A percentile compares a stretch with the other conserved stretches of the same genome.
Evolutionary conservation across 2,329 filamentous ascomycete species (phyloP).

Genomic region (Colletotrichum sp.): DNA sequence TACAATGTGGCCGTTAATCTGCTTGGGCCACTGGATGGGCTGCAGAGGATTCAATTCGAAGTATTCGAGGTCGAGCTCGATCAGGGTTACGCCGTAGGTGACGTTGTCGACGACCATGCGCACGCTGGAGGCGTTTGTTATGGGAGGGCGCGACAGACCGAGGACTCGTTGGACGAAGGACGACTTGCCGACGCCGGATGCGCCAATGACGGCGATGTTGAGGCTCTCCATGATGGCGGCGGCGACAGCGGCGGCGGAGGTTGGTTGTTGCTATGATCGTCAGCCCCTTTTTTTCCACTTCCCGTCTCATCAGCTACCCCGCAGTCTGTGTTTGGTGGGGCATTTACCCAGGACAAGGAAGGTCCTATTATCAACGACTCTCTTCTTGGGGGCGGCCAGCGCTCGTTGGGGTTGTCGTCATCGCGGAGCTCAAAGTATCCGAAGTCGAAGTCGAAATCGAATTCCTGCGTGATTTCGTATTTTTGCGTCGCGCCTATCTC

Average conservation of each 20-base stretch:
- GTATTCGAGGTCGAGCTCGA: slow-evolving; percentile 70
- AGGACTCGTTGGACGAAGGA: slow-evolving; percentile 70
- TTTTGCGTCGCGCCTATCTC: neutral
- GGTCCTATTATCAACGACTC: slow-evolving; percentile 51
- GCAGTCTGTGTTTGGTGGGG: slow-evolving; percentile 20
- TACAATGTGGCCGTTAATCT: slow-evolving; percentile 72
- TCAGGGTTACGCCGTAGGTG: slow-evolving; percentile 63
- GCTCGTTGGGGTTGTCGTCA: slow-evolving; percentile 42
- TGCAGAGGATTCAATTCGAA: slow-evolving; percentile 65
- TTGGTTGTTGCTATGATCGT: slow-evolving; percentile 21
- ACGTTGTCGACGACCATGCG: slow-evolving; percentile 64
- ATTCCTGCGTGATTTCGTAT: neutral
- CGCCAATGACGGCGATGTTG: slow-evolving; percentile 71
- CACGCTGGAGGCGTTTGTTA: slow-evolving; percentile 58
- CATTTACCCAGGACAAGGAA: slow-evolving; percentile 41
- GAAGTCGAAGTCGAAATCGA: neutral
- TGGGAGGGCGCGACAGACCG: slow-evolving; percentile 57
- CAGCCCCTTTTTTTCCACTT: slow-evolving; percentile 22
- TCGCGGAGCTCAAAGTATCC: slow-evolving; percentile 30
- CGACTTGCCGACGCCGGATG: slow-evolving; percentile 71
- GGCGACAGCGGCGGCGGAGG: slow-evolving; percentile 16
- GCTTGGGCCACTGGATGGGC: slow-evolving; percentile 70
- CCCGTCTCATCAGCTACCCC: slow-evolving; percentile 20
- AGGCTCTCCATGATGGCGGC: slow-evolving; percentile 58
- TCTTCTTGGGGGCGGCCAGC: slow-evolving; percentile 52